Evolutionary conservation across 805 yeast genomes (phyloP).

Genomic region (Teunomyces lycoperdinae): DNA sequence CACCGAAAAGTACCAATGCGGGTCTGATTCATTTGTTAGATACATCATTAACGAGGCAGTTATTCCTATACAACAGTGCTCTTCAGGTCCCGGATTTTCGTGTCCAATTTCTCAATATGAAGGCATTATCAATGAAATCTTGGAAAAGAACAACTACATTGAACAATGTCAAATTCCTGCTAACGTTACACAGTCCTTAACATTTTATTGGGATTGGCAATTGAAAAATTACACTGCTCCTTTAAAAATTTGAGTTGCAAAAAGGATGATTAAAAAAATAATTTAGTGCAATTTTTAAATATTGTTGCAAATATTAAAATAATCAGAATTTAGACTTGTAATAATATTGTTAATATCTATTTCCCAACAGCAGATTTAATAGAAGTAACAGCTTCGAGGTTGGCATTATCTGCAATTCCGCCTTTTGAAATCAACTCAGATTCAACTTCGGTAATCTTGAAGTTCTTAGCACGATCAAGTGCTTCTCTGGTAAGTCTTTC

Average conservation of each 20-base stretch:
- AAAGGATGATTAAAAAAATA: neutral
- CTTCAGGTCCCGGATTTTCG: conserved; percentile 42
- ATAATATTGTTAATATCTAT: conserved; percentile 5
- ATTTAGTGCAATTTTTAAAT: neutral
- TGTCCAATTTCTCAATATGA: conserved; percentile 37
- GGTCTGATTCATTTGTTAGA: conserved; percentile 32
- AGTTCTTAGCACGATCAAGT: conserved; percentile 1
- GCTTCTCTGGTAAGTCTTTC: conserved; percentile 29
- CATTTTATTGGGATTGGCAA: conserved; percentile 43
- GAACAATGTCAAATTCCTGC: conserved; percentile 26
- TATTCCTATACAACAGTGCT: conserved; percentile 32
- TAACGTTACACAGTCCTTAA: conserved; percentile 21
- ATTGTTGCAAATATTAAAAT: too few relatives aligned
- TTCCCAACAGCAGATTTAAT: conserved; percentile 28
- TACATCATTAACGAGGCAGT: conserved; percentile 41
- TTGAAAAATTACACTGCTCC: conserved; percentile 21
- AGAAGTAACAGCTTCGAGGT: conserved; percentile 27
- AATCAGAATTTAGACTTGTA: neutral
- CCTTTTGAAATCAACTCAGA: conserved; percentile 10
- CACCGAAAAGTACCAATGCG: conserved; percentile 35
- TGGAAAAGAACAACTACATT: conserved; percentile 23
- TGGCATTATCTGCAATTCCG: conserved; percentile 17
- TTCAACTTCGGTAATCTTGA: neutral
- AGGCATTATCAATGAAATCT: conserved; percentile 24
- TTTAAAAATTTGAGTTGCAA: conserved; percentile 1